A percentile compares a stretch with the other conserved stretches of the same genome.
Evolutionary conservation across 345 rosid genomes (phyloP).

Genomic region (Hypericum perforatum): DNA sequence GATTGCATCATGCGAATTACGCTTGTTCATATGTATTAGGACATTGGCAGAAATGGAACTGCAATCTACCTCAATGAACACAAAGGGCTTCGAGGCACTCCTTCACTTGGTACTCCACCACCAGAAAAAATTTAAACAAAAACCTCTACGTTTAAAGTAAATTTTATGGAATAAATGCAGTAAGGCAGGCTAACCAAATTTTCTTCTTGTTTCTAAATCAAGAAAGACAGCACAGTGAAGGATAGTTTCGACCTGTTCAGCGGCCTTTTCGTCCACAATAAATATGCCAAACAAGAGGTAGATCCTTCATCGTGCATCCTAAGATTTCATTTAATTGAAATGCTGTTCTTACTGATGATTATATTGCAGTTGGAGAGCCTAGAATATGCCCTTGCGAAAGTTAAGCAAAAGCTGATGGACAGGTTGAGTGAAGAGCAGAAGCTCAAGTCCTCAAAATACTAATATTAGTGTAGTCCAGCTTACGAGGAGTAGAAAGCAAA

Average conservation of each 20-base stretch:
- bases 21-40: constrained; percentile 12
- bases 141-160: background rate
- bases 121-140: background rate
- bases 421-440: constrained; percentile 20
- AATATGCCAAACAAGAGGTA: constrained; percentile 50
- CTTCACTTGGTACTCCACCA: constrained; percentile 22
- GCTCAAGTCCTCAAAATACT: background rate
- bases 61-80: constrained; percentile 29
- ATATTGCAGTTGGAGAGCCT: constrained; percentile 39
- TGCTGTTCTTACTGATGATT: background rate
- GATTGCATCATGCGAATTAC: background rate
- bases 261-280: constrained; percentile 37
- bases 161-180: background rate
- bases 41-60: constrained; percentile 36
- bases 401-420: constrained; percentile 30
- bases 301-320: background rate
- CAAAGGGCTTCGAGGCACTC: constrained; percentile 34
- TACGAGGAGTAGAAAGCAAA: no score
- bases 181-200: background rate
- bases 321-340: no score
- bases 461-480: background rate
- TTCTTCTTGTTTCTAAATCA: constrained; percentile 11
- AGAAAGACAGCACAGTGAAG: constrained; percentile 27
- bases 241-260: constrained; percentile 40
- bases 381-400: constrained; percentile 24